Conservation (phyloP, 352 stramenopile genomes). For the Aphanomyces invadans region DNA sequence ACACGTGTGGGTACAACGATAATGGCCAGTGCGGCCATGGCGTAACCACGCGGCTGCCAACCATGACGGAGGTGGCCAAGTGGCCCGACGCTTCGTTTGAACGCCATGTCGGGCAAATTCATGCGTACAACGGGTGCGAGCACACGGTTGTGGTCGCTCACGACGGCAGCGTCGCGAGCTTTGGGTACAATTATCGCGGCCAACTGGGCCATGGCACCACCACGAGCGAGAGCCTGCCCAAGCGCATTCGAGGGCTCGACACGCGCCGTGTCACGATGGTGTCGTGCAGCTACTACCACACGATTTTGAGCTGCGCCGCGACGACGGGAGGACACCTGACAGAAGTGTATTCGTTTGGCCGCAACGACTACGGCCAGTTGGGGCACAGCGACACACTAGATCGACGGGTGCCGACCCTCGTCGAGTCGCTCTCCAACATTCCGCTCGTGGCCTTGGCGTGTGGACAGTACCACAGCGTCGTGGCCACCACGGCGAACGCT, state of each 20-base stretch:
- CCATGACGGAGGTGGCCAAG: constrained; percentile 66
- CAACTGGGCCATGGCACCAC: constrained; percentile 89
- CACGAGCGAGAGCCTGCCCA: constrained; percentile 73
- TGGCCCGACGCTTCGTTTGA: constrained; percentile 33
- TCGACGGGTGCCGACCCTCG: constrained; percentile 66
- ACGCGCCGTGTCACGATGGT: constrained; percentile 56
- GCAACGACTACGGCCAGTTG: constrained; percentile 90
- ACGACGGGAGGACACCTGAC: constrained; percentile 20
- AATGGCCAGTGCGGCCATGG: constrained; percentile 91
- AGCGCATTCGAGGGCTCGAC: constrained; percentile 68
- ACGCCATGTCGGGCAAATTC: constrained; percentile 53
- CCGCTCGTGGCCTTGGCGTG: constrained; percentile 73
- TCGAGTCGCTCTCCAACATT: constrained; percentile 56
- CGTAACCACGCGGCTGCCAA: constrained; percentile 62
- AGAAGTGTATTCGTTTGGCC: constrained; percentile 81
- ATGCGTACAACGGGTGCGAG: constrained; percentile 92
- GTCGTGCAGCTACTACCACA: constrained; percentile 93
- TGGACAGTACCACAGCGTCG: constrained; percentile 88
- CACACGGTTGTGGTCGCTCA: constrained; percentile 80
- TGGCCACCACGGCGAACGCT: constrained; percentile 55
- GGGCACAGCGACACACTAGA: constrained; percentile 85
- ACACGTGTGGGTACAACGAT: constrained; percentile 90
- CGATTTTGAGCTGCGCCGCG: constrained; percentile 62
- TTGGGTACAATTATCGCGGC: constrained; percentile 90
- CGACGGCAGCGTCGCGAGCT: constrained; percentile 72